A percentile compares a stretch with the other conserved stretches of the same genome.
These are phyloP conservation scores for Cruciata laevipes DNA, from an alignment of 257 asterid genomes.

Conservation along the genomic window DNA sequence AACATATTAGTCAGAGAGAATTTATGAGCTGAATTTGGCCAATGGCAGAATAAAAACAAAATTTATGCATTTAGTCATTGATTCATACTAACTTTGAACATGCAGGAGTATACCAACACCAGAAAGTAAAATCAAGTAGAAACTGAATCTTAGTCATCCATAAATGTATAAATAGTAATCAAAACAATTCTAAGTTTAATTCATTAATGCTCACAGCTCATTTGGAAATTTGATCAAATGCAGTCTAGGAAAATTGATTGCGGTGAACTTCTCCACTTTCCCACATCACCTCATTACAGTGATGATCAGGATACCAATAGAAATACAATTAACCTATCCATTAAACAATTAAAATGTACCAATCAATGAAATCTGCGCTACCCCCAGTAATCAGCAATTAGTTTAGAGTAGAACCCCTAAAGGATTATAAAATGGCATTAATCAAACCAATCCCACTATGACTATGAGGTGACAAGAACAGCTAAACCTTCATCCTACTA, in stretches of 20 bases:
- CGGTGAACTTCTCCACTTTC: neutral
- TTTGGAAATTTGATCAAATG: neutral
- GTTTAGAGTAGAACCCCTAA: too few relatives aligned
- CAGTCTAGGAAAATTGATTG: neutral
- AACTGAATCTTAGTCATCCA: neutral
- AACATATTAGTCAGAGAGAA: conserved; percentile 10
- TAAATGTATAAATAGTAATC: neutral
- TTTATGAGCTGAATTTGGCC: neutral
- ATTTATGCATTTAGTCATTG: neutral
- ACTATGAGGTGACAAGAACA: too few relatives aligned
- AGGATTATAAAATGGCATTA: too few relatives aligned
- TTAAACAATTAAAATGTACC: too few relatives aligned
- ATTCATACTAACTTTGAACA: neutral
- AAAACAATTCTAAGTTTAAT: neutral
- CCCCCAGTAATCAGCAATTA: too few relatives aligned
- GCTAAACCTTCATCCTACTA: neutral
- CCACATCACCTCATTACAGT: neutral
- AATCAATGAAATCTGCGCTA: too few relatives aligned
- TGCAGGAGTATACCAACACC: neutral
- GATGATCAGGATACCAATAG: neutral
- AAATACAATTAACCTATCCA: neutral
- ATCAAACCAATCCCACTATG: too few relatives aligned
- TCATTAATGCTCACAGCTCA: neutral
- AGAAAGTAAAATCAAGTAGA: neutral
- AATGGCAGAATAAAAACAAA: neutral